Percentiles rank a stretch among this genome's conserved stretches.
Conservation (phyloP, 2,329 filamentous ascomycete genomes). For the Metarhizium robertsii region DNA sequence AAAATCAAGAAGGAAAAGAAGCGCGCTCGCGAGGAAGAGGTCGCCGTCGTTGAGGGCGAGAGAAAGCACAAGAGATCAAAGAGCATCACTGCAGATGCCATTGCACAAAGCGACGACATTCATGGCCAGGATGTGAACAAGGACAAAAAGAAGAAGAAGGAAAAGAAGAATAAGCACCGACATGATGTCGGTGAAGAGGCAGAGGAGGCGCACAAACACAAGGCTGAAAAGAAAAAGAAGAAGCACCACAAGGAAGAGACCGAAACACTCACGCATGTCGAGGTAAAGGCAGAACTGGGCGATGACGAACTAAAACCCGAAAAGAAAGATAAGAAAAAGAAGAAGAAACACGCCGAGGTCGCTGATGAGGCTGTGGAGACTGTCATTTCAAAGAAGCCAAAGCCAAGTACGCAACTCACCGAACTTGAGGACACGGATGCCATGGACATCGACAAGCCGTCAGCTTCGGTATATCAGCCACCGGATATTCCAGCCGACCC, state of each 20-base stretch:
- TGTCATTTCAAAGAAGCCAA: background rate
- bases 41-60: constrained; percentile 24
- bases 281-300: constrained; percentile 1
- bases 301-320: constrained; percentile 17
- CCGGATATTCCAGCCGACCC: constrained; percentile 28
- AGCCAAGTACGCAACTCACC: background rate
- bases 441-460: constrained; percentile 30
- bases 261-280: constrained; percentile 9
- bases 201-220: constrained; percentile 1
- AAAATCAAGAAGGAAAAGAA: constrained; percentile 35
- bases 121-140: constrained; percentile 19
- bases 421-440: constrained; percentile 13
- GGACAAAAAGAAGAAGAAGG: constrained; percentile 13
- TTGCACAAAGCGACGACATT: constrained; percentile 11
- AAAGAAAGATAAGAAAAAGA: constrained; percentile 21
- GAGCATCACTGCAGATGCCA: constrained; percentile 27
- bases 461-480: constrained; percentile 25
- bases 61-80: constrained; percentile 42
- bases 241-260: constrained; percentile 21
- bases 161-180: constrained; percentile 10
- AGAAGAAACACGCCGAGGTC: constrained; percentile 15
- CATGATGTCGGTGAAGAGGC: background rate
- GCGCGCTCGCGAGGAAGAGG: constrained; percentile 34
- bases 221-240: constrained; percentile 12
- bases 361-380: constrained; percentile 7